Evolutionary conservation across 2,329 filamentous ascomycete species (phyloP).

Genomic region (Clarireedia homoeocarpa): DNA sequence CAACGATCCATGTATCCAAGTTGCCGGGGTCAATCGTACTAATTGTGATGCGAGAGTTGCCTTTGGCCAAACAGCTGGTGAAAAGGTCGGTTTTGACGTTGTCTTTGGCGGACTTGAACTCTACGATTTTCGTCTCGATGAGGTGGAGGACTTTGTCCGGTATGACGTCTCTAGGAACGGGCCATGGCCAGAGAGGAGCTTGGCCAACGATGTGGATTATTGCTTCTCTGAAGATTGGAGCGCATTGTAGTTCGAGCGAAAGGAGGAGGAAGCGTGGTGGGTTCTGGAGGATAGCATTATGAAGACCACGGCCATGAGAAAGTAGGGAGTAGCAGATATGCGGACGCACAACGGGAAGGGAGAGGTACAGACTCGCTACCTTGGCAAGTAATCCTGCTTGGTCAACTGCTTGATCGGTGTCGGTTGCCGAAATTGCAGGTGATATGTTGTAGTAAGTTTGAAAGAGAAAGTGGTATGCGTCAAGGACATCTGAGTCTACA

Average conservation of each 20-base stretch:
- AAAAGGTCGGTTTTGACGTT: slow-evolving; percentile 13
- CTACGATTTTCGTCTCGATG: slow-evolving; percentile 12
- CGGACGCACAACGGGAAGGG: slow-evolving; percentile 6
- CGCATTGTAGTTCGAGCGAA: slow-evolving; percentile 10
- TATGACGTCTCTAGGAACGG: not conserved
- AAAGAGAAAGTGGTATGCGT: slow-evolving; percentile 19
- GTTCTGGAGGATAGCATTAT: slow-evolving; percentile 13
- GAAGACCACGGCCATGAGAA: slow-evolving; percentile 13
- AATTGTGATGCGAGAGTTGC: slow-evolving; percentile 4
- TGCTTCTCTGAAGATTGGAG: slow-evolving; percentile 21
- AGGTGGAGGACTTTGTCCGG: not conserved
- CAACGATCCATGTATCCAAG: slow-evolving; percentile 16
- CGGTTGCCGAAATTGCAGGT: slow-evolving; percentile 10
- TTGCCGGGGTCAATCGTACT: slow-evolving; percentile 18
- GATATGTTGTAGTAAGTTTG: slow-evolving; percentile 8
- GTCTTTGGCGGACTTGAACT: slow-evolving; percentile 9
- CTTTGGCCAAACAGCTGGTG: slow-evolving; percentile 7
- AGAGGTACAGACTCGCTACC: slow-evolving; percentile 9
- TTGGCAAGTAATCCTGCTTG: slow-evolving; percentile 13
- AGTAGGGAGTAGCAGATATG: slow-evolving; percentile 11
- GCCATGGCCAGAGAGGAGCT: slow-evolving; percentile 15
- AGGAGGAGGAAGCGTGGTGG: slow-evolving; percentile 20
- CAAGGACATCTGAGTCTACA: not conserved
- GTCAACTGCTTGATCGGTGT: slow-evolving; percentile 11
- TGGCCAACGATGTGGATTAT: slow-evolving; percentile 22